Conservation (phyloP, 345 rosid species). For the Citrus sp. region DNA sequence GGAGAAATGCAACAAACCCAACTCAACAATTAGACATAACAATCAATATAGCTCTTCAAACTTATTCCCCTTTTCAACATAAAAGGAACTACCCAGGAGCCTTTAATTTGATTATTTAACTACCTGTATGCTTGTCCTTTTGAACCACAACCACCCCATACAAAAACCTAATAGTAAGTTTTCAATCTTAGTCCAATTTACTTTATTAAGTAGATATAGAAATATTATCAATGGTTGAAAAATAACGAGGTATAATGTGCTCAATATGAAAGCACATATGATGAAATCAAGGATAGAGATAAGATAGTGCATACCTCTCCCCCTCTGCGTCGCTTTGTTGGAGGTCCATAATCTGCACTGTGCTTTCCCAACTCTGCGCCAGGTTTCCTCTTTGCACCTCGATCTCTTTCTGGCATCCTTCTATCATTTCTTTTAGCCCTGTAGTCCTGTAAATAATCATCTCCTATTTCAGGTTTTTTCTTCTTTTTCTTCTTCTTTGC, state of each 20-base stretch:
- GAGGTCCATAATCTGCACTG: conserved; percentile 52
- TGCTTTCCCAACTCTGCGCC: conserved; percentile 43
- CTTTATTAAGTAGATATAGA: neutral
- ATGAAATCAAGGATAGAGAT: neutral
- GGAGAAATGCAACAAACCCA: neutral
- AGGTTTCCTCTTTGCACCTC: conserved; percentile 55
- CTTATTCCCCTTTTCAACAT: neutral
- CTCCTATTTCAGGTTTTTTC: conserved; percentile 54
- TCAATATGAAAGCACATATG: neutral
- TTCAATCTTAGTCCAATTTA: neutral
- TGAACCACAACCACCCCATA: neutral
- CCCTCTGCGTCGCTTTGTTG: conserved; percentile 83
- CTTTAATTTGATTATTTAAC: neutral
- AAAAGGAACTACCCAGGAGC: neutral
- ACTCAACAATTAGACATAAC: neutral
- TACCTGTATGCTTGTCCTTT: neutral
- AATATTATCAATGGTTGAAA: neutral
- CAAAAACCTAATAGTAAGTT: neutral
- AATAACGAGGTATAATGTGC: neutral
- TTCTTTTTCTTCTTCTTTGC: conserved; percentile 81
- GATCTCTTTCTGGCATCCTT: conserved; percentile 65
- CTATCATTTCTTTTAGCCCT: conserved; percentile 54
- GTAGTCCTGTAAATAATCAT: conserved; percentile 57
- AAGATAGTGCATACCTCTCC: conserved; percentile 67
- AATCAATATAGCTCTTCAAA: neutral